A percentile compares a stretch with the other conserved stretches of the same genome.
phyloP scores from a whole-genome alignment of 495 filamentous ascomycete genomes.

The Trichoderma orchidacearum region DNA sequence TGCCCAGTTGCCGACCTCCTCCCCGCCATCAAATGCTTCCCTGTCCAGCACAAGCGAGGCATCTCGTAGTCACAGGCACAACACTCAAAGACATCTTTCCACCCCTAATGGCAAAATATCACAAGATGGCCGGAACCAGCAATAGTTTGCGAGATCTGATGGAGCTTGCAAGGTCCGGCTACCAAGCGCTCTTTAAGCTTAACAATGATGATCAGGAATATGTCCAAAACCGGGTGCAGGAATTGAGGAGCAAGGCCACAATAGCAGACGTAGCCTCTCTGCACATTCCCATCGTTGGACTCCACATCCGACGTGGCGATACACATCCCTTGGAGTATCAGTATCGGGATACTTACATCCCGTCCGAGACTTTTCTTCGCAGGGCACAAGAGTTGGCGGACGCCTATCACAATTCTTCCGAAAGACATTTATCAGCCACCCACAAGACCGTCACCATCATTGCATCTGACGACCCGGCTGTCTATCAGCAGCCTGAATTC shows the following conservation, averaged over 20 bases:
- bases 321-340: conserved; percentile 51
- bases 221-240: conserved; percentile 32
- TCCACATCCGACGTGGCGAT: conserved; percentile 66
- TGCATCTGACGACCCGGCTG: conserved; percentile 58
- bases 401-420: conserved; percentile 17
- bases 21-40: conserved; percentile 51
- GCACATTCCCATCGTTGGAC: conserved; percentile 38
- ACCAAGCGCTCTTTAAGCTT: conserved; percentile 50
- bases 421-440: conserved; percentile 17
- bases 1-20: conserved; percentile 43
- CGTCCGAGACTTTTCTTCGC: conserved; percentile 44
- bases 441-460: conserved; percentile 36
- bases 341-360: conserved; percentile 54
- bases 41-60: conserved; percentile 53
- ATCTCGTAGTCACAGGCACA: conserved; percentile 54
- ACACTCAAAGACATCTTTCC: conserved; percentile 43
- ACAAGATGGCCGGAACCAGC: neutral
- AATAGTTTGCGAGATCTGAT: conserved; percentile 41
- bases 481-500: conserved; percentile 46
- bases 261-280: conserved; percentile 16
- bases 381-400: conserved; percentile 29
- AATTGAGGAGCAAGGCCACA: conserved; percentile 30
- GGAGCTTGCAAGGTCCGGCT: conserved; percentile 44
- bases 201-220: conserved; percentile 42
- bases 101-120: neutral